phyloP scores from a whole-genome alignment of 768 basidiomycete genomes.

The Leccinum subtestaceum region DNA sequence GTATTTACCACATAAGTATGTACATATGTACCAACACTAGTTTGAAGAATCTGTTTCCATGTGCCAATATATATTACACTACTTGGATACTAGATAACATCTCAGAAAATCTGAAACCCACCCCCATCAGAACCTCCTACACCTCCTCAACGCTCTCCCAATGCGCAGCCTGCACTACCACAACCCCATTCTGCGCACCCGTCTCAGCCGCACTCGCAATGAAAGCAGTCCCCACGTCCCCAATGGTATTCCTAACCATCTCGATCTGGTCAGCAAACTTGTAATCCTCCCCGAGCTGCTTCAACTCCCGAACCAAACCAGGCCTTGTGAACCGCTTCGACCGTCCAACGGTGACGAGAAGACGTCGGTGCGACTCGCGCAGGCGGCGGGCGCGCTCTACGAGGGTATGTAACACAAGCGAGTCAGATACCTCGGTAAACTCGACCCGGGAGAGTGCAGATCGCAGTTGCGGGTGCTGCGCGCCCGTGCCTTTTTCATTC shows the following conservation, averaged over 20 bases:
- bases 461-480: slow-evolving; percentile 1
- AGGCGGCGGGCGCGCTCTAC: slow-evolving; percentile 39
- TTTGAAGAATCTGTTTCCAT: no score
- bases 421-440: slow-evolving; percentile 51
- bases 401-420: slow-evolving; percentile 56
- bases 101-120: not conserved
- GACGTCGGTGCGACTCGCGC: slow-evolving; percentile 34
- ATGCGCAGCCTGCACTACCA: slow-evolving; percentile 64
- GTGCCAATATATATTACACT: not conserved
- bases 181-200: slow-evolving; percentile 53
- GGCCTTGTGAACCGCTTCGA: slow-evolving; percentile 67
- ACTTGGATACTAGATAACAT: not conserved
- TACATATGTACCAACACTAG: no score
- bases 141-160: slow-evolving; percentile 17
- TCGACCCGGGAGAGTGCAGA: slow-evolving; percentile 59
- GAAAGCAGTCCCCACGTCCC: slow-evolving; percentile 79
- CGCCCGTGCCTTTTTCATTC: slow-evolving; percentile 4
- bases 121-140: not conserved
- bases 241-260: slow-evolving; percentile 71
- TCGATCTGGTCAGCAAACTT: slow-evolving; percentile 10
- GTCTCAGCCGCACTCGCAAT: slow-evolving; percentile 53
- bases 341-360: slow-evolving; percentile 71
- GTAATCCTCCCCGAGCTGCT: slow-evolving; percentile 39
- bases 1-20: no score
- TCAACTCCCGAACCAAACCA: slow-evolving; percentile 58